Conservation (phyloP, 305 asterid genomes). For the Fraxinus velutina region DNA sequence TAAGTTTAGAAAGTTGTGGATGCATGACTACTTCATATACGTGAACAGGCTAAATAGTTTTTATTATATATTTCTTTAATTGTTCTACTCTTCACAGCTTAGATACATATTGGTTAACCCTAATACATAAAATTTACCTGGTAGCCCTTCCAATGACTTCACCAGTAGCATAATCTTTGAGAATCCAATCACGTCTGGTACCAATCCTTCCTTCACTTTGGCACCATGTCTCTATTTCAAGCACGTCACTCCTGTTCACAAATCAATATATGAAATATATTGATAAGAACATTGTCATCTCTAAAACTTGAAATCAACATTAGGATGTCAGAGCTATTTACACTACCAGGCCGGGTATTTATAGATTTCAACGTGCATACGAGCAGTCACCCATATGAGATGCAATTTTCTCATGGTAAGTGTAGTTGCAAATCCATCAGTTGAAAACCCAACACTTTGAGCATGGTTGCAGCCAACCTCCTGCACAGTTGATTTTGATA, state of each 20-base stretch:
- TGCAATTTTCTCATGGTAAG: constrained; percentile 73
- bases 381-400: constrained; percentile 98
- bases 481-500: constrained; percentile 36
- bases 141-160: constrained; percentile 93
- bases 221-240: constrained; percentile 98
- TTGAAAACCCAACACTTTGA: constrained; percentile 86
- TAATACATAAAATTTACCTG: constrained; percentile 37
- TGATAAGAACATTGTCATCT: neutral
- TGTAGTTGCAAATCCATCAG: constrained; percentile 94
- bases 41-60: neutral
- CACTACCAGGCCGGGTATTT: constrained; percentile 89
- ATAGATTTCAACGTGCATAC: constrained; percentile 95
- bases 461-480: constrained; percentile 98
- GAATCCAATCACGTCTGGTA: constrained; percentile 90
- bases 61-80: neutral
- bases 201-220: constrained; percentile 91
- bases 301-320: neutral
- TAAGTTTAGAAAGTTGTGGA: neutral
- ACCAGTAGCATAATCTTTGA: constrained; percentile 68
- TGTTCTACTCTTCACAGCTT: neutral
- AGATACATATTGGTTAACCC: neutral
- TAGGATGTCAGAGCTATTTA: neutral
- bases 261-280: constrained; percentile 8
- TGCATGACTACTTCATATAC: neutral
- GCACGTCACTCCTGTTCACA: constrained; percentile 74